Percentiles rank a stretch among this genome's conserved stretches.
Evolutionary conservation across 345 rosid species (phyloP).

Genomic region (Syzygium oleosum): DNA sequence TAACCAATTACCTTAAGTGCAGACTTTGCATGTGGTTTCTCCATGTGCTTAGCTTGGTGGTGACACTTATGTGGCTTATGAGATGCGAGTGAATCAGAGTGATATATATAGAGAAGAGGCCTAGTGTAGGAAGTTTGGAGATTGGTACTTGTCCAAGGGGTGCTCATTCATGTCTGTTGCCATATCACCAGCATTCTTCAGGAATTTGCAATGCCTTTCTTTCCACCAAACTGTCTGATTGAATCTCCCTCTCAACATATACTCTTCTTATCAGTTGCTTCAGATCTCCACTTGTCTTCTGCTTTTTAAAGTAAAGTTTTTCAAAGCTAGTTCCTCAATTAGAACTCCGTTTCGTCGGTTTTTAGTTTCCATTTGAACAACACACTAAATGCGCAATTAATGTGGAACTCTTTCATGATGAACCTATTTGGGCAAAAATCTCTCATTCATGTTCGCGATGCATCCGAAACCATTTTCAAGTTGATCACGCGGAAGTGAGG

Average conservation of each 20-base stretch:
- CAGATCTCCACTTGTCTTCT: constrained; percentile 21
- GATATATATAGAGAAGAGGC: constrained; percentile 38
- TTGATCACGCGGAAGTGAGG: background rate
- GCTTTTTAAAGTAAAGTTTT: background rate
- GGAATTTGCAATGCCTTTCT: constrained; percentile 20
- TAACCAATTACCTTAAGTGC: constrained; percentile 40
- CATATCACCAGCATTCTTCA: constrained; percentile 42
- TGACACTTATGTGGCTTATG: background rate
- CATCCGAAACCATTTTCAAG: background rate
- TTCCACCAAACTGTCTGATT: constrained; percentile 83
- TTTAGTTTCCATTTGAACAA: background rate
- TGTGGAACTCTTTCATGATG: background rate
- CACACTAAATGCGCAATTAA: background rate
- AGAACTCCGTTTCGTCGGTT: background rate
- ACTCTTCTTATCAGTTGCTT: constrained; percentile 26
- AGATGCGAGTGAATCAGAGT: background rate
- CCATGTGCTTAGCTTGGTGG: constrained; percentile 20
- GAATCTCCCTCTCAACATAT: constrained; percentile 52
- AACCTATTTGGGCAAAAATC: background rate
- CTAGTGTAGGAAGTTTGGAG: constrained; percentile 46
- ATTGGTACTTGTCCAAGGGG: constrained; percentile 43
- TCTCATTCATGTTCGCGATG: background rate
- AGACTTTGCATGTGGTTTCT: constrained; percentile 55
- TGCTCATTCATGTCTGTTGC: constrained; percentile 41
- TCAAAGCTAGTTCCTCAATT: background rate